Evolutionary conservation across 352 stramenopile species (phyloP), one percentile per base, ranked within the genome.

Genomic region (Ophiocytium majus): DNA sequence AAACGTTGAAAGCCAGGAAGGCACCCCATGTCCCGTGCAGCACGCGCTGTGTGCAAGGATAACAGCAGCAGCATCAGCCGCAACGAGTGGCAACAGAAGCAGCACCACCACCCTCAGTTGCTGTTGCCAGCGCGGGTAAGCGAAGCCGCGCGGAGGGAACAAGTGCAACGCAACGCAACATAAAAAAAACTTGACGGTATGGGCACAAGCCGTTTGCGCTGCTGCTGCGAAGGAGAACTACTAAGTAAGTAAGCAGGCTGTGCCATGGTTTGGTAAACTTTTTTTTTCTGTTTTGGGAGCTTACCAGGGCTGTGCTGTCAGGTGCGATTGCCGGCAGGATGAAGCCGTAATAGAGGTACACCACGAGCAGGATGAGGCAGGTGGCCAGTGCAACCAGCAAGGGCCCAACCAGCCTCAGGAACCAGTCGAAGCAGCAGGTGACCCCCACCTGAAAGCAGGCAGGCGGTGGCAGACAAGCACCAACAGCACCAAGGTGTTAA

Each of bases 1-100:
- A 84, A 34, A 87, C 37, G 78, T 89, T 89, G 63, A 89, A 89
- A 5, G 82, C 66, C 31, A 89, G 63, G 49, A 89, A 89, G 23
- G 82, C 35, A 28, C 80, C 82, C 79, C 50, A 87, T 28, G 78
- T 32, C 28, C 83, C 82, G 63, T 89, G 86, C 37, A 88, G 31
- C 23, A 79, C 32, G 17, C 79, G 23, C 1, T 19, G 14, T 28
- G n/a, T n/a, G 14, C 63, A 66, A 76, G 10, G 9, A 35, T 36
- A 19, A 32, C 0, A 50, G 28, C 36, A 83, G 63, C 32, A 32
- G 49, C 36, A 49, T n/a, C n/a, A n/a, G n/a, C n/a, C n/a, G n/a
- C n/a, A n/a, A n/a, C n/a, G n/a, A n/a, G n/a, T n/a, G n/a, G n/a
- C n/a, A n/a, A n/a, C n/a, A n/a, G n/a, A n/a, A n/a, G n/a, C n/a